These are phyloP conservation scores for Trichoderma arundinaceum DNA, from an alignment of 2,329 filamentous ascomycete species.

Conservation along the genomic window DNA sequence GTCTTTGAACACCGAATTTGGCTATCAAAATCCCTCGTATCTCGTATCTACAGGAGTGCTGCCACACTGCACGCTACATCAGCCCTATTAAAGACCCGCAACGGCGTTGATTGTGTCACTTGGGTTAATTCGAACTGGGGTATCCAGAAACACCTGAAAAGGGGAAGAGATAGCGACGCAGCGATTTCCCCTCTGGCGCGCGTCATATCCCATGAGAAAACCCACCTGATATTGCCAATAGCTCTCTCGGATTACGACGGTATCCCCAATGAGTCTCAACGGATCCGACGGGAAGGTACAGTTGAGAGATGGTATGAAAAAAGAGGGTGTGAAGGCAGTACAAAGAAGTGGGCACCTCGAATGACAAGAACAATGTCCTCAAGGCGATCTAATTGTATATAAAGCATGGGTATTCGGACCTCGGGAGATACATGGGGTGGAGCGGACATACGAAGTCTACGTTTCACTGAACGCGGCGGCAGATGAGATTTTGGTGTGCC, in stretches of 20 bases:
- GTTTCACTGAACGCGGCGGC: not conserved
- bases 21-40: not conserved
- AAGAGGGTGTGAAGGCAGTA: slow-evolving; percentile 25
- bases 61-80: not conserved
- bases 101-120: not conserved
- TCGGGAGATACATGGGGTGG: slow-evolving; percentile 10
- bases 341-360: not conserved
- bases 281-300: not conserved
- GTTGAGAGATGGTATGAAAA: not conserved
- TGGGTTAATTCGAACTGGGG: not conserved
- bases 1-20: slow-evolving; percentile 16
- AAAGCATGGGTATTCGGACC: not conserved
- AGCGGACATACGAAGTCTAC: slow-evolving; percentile 1
- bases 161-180: not conserved
- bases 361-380: not conserved
- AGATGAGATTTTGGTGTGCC: slow-evolving; percentile 15
- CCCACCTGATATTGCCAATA: slow-evolving; percentile 5
- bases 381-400: not conserved
- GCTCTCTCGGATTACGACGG: slow-evolving; percentile 23
- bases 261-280: not conserved
- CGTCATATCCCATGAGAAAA: not conserved
- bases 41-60: slow-evolving; percentile 3
- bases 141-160: slow-evolving; percentile 19
- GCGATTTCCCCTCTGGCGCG: not conserved
- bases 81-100: not conserved